Evolutionary conservation across 345 rosid species (phyloP), one percentile per base, ranked within the genome.

Genomic region (Eucalyptus sideroxylon): DNA sequence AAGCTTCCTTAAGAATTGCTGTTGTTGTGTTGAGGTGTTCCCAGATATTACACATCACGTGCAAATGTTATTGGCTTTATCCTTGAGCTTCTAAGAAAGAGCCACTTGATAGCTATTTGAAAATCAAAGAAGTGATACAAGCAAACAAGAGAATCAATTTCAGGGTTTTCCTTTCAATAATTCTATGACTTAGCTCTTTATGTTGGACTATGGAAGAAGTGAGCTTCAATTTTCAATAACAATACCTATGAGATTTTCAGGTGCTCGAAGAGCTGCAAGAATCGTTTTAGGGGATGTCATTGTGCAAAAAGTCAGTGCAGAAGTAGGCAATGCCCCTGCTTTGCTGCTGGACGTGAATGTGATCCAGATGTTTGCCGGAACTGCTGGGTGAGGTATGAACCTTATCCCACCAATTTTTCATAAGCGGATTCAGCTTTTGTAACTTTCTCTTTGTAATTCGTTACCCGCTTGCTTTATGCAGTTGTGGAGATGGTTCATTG

Each of bases 231-330:
- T 77, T 77, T 40, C 47, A 6, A 40, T 37, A 40, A 40, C 14
- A 8, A 77, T 23, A 23, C 86, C 90, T 37, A 62, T 89, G 67
- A 80, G 72, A 90, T 90, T 60, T 93, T 86, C 93, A 98, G 99
- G 92, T 98, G 99, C 95, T 97, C 99, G 4, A 98, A 96, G 92
- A 95, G 98, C 93, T 98, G 99, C 93, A 98, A 98, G 92, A 98
- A 97, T 88, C 95, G 99, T 88, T 98, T 98, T 91, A 95, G 99
- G 93, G 99, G 99, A 91, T 98, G 99, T 92, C 99, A 98, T 91
- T 98, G 99, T 93, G 99, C 99, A 86, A 98, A 98, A 93, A 98
- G 99, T 89, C 99, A 97, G 92, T 97, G 99, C 94, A 95, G 99
- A 93, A 98, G 99, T 89, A 92, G 99, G 89, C 99, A 97, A 89